Evolutionary conservation across 192 early-diverging fungal species (phyloP), one percentile per base, ranked within the genome.

Genomic region (Umbelopsis vinacea): DNA sequence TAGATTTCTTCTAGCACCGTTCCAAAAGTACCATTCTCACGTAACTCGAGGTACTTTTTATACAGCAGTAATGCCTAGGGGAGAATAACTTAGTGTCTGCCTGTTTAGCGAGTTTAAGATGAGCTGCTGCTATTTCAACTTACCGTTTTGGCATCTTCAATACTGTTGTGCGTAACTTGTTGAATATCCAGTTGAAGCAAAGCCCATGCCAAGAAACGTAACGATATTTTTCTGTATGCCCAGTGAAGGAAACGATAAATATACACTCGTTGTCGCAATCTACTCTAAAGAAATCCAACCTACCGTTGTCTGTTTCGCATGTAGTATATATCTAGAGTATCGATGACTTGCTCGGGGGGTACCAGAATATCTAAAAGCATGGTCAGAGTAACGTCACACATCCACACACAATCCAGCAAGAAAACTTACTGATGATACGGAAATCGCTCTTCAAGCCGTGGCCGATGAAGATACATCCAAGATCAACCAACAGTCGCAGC

Each of bases 371-470:
- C 92, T 93, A 74, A 57, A 33, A 38, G 12, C 7, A 69, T 2
- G 40, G 47, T 33, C 23, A 55, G 52, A 43, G n/a, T 60, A 46
- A 52, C 50, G 24, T 43, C 48, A n/a, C 19, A 52, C 7, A 55
- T 57, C n/a, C 7, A 22, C n/a, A 12, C 29, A 19, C 46, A 4
- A 23, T 60, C 19, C 47, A 5, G 6, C 8, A 24, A n/a, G 46
- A 24, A n/a, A 23, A 78, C 86, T 79, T 82, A 93, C 93, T 97
- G 60, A 97, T 96, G 33, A 93, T 95, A 23, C 97, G 88, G 73
- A 97, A 97, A 79, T 99, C 97, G 68, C 97, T 96, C 52, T 92
- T 92, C 45, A 99, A 79, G 2, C 96, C 96, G 67, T 99, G 97
- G 0, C 97, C 97, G 47, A 99, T 90, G 80, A 99, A 95, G 11